Evolutionary conservation across 352 stramenopile genomes (phyloP).

Genomic region (Pilasporangium apinafurcum): DNA sequence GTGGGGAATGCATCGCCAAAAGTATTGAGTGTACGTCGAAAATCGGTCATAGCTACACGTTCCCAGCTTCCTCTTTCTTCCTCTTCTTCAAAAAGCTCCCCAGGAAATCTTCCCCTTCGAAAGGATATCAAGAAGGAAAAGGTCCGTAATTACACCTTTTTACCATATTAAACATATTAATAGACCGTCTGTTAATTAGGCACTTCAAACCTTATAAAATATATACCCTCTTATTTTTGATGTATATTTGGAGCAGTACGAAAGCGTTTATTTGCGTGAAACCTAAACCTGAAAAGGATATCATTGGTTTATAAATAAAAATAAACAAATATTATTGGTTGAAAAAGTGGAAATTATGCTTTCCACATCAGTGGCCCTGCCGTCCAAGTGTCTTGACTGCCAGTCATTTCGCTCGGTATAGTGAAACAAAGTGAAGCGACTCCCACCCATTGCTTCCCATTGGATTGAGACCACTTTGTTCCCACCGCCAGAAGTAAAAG

Average conservation of each 20-base stretch:
- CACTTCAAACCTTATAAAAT: neutral
- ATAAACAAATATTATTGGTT: slow-evolving; percentile 16
- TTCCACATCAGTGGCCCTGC: slow-evolving; percentile 25
- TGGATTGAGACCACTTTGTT: slow-evolving; percentile 50
- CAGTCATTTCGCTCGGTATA: slow-evolving; percentile 76
- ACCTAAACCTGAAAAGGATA: neutral
- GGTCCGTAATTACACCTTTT: neutral
- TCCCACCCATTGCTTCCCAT: slow-evolving; percentile 24
- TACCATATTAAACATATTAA: slow-evolving; percentile 3
- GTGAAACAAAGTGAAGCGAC: slow-evolving; percentile 42
- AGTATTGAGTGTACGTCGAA: slow-evolving; percentile 75
- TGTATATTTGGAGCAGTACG: neutral
- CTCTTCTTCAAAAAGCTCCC: too few relatives aligned
- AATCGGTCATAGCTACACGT: slow-evolving; percentile 56
- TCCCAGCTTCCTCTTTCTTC: slow-evolving; percentile 4
- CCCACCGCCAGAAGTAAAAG: slow-evolving; percentile 81
- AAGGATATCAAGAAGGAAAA: slow-evolving; percentile 9
- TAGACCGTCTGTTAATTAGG: neutral
- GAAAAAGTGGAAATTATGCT: slow-evolving; percentile 9
- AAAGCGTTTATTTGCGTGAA: neutral
- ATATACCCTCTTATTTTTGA: neutral
- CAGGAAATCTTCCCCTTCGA: slow-evolving; percentile 21
- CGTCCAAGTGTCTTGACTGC: slow-evolving; percentile 47
- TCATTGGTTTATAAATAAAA: neutral
- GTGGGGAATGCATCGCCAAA: slow-evolving; percentile 65